Percentiles rank a stretch among this genome's conserved stretches.
phyloP scores from a whole-genome alignment of 2,329 filamentous ascomycete genomes.

The Penicillium sp. region DNA sequence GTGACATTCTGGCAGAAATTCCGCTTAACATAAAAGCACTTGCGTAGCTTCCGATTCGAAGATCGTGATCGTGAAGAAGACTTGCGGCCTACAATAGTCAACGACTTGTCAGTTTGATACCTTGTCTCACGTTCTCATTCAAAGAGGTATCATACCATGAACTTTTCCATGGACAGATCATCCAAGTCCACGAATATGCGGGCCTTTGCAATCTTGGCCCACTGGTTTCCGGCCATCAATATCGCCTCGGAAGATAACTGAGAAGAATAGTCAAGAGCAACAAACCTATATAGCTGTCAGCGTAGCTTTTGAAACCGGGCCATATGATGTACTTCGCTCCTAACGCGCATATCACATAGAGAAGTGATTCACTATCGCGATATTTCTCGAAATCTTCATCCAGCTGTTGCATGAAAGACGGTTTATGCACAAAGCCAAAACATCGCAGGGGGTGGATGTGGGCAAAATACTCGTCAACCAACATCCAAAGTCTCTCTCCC shows the following conservation, averaged over 20 bases:
- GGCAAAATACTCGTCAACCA: constrained; percentile 27
- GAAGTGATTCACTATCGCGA: constrained; percentile 18
- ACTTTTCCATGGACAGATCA: constrained; percentile 16
- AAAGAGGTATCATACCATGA: constrained; percentile 8
- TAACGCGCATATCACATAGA: constrained; percentile 26
- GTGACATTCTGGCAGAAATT: constrained; percentile 23
- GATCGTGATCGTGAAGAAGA: constrained; percentile 27
- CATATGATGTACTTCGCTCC: constrained; percentile 20
- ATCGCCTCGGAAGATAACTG: constrained; percentile 9
- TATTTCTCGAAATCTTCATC: constrained; percentile 20
- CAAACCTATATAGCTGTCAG: constrained; percentile 6
- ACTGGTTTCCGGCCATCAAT: constrained; percentile 13
- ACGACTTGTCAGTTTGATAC: background rate
- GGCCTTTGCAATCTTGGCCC: constrained; percentile 14
- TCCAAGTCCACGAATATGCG: constrained; percentile 17
- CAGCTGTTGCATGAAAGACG: constrained; percentile 26
- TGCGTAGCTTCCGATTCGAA: constrained; percentile 28
- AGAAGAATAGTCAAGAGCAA: constrained; percentile 6
- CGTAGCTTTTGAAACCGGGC: background rate
- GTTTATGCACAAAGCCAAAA: constrained; percentile 29
- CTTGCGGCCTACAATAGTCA: constrained; percentile 17
- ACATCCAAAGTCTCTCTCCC: constrained; percentile 6
- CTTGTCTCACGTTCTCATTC: background rate
- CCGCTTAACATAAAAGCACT: constrained; percentile 28
- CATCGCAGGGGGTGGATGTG: constrained; percentile 28